These are phyloP conservation scores for Jatropha podagrica DNA, from an alignment of 441 rosid species.

Conservation along the genomic window DNA sequence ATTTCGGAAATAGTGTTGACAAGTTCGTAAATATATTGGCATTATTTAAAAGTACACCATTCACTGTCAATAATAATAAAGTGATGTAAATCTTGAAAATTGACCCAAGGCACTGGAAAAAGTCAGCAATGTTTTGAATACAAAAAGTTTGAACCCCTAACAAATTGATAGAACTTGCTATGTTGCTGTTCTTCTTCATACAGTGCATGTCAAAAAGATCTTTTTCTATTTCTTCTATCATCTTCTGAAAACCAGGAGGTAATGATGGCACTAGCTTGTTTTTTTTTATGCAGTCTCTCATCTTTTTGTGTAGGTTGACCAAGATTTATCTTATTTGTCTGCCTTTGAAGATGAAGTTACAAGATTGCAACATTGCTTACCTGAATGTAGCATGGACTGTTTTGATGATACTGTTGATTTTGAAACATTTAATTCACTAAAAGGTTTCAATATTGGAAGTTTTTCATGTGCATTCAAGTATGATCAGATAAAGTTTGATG, in stretches of 20 bases:
- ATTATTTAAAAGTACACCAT: not conserved
- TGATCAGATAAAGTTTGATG: conserved; percentile 1
- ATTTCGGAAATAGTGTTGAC: not conserved
- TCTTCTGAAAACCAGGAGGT: not conserved
- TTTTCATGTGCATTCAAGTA: conserved; percentile 7
- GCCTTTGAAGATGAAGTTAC: conserved; percentile 13
- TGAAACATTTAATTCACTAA: not conserved
- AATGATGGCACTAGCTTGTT: not conserved
- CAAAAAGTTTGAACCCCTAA: not conserved
- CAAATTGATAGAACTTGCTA: not conserved
- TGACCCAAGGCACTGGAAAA: not conserved
- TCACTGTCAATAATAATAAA: not conserved
- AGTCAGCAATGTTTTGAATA: not conserved
- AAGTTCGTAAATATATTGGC: not conserved
- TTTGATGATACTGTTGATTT: conserved; percentile 1
- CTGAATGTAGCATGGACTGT: conserved; percentile 10
- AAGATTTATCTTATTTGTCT: conserved; percentile 9
- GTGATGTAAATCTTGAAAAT: not conserved
- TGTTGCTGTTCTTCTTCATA: not conserved
- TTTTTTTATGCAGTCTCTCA: not conserved
- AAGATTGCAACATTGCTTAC: conserved; percentile 12
- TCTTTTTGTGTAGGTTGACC: conserved; percentile 16
- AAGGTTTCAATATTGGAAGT: not conserved
- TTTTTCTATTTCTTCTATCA: not conserved
- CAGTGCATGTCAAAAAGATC: not conserved